Conservation (phyloP, 176 grass and related monocot genomes). For the Typha latifolia region DNA sequence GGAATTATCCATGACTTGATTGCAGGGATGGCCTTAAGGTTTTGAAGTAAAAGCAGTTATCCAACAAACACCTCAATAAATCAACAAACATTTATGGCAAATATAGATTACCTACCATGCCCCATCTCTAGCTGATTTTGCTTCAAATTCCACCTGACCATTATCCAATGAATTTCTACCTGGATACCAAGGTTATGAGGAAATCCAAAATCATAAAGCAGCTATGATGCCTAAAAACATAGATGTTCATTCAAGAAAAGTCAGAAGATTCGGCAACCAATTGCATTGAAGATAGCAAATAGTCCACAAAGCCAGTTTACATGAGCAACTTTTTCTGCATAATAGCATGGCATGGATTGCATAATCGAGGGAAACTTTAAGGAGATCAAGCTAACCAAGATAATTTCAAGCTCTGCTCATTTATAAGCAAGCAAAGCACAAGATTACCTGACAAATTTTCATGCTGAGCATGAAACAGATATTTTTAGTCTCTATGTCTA, state of each 20-base stretch:
- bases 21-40: background rate
- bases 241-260: background rate
- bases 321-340: too few species aligned
- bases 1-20: too few species aligned
- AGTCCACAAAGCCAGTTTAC: too few species aligned
- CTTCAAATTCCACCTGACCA: slow-evolving; percentile 56
- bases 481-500: too few species aligned
- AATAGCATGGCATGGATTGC: too few species aligned
- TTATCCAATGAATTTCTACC: slow-evolving; percentile 37
- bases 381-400: too few species aligned
- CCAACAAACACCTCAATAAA: background rate
- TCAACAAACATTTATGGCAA: background rate
- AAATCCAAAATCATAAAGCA: background rate
- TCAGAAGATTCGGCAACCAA: background rate
- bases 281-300: background rate
- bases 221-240: background rate
- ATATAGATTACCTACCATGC: slow-evolving; percentile 40
- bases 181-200: slow-evolving; percentile 11
- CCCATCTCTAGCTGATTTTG: slow-evolving; percentile 75
- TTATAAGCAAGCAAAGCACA: too few species aligned
- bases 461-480: too few species aligned
- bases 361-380: too few species aligned
- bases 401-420: too few species aligned
- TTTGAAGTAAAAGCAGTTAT: background rate
- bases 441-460: too few species aligned